These are phyloP conservation scores for Umbelopsis sp. DNA, from an alignment of 192 early-diverging fungal species.

Conservation along the genomic window DNA sequence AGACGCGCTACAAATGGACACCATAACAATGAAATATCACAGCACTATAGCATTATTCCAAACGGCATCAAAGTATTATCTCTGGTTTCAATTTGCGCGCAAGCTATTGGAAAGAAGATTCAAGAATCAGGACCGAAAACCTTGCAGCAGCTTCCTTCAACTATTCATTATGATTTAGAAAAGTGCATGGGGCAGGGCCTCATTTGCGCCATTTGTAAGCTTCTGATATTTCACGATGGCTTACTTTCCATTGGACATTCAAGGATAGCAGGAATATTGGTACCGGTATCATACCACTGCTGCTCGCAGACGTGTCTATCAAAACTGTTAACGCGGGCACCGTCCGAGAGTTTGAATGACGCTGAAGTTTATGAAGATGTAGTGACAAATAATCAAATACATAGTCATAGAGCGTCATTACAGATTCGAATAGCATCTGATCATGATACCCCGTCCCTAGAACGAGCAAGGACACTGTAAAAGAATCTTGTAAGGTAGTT, in stretches of 20 bases:
- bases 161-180: not conserved
- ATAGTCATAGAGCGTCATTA: slow-evolving; percentile 12
- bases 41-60: not conserved
- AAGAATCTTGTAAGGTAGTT: not conserved
- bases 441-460: slow-evolving; percentile 1
- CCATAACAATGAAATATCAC: not conserved
- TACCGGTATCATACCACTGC: not conserved
- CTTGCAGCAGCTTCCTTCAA: not conserved
- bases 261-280: not conserved
- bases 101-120: not conserved
- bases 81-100: not conserved
- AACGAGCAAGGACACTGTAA: not conserved
- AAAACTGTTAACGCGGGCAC: not conserved
- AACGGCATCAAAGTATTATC: not conserved
- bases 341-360: not conserved
- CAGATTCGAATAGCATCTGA: not conserved
- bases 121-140: not conserved
- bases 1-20: not conserved
- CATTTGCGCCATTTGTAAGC: slow-evolving; percentile 1
- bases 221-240: not conserved
- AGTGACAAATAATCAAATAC: not conserved
- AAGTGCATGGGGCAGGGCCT: slow-evolving; percentile 14
- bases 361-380: not conserved
- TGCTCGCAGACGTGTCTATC: slow-evolving; percentile 7
- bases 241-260: not conserved